Evolutionary conservation across 768 basidiomycete genomes (phyloP).

Genomic region (Hygrocybe punicea): DNA sequence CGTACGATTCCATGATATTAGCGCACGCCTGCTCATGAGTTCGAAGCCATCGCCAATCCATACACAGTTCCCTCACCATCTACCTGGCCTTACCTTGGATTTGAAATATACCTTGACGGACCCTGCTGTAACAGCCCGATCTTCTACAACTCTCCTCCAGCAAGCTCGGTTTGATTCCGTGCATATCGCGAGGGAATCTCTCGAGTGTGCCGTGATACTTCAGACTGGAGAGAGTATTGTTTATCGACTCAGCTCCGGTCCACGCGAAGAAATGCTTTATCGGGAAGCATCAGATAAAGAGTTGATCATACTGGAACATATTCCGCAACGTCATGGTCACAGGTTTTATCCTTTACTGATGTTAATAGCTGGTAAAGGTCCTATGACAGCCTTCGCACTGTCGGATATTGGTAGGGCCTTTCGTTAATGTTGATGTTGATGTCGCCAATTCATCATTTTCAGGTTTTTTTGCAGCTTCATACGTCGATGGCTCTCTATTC

Average conservation of each 20-base stretch:
- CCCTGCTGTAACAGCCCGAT: slow-evolving; percentile 32
- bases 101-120: slow-evolving; percentile 50
- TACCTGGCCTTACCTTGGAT: slow-evolving; percentile 61
- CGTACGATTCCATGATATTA: slow-evolving; percentile 72
- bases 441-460: slow-evolving; percentile 3
- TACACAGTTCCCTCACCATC: slow-evolving; percentile 61
- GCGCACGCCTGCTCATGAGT: slow-evolving; percentile 58
- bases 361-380: slow-evolving; percentile 47
- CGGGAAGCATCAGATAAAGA: slow-evolving; percentile 42
- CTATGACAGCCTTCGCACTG: slow-evolving; percentile 54
- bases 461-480: slow-evolving; percentile 80
- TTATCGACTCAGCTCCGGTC: slow-evolving; percentile 37
- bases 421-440: neutral
- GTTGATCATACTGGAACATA: slow-evolving; percentile 51
- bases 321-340: slow-evolving; percentile 37
- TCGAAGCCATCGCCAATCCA: slow-evolving; percentile 48
- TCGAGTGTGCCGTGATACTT: slow-evolving; percentile 56
- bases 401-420: slow-evolving; percentile 65
- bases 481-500: slow-evolving; percentile 53
- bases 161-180: slow-evolving; percentile 42
- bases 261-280: slow-evolving; percentile 13
- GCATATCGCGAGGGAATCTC: slow-evolving; percentile 51
- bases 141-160: slow-evolving; percentile 24
- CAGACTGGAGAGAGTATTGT: slow-evolving; percentile 56
- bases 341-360: slow-evolving; percentile 62